Percentiles rank a stretch among this genome's conserved stretches.
phyloP scores from a whole-genome alignment of 768 basidiomycete species.

The Fomitopsis serialis region DNA sequence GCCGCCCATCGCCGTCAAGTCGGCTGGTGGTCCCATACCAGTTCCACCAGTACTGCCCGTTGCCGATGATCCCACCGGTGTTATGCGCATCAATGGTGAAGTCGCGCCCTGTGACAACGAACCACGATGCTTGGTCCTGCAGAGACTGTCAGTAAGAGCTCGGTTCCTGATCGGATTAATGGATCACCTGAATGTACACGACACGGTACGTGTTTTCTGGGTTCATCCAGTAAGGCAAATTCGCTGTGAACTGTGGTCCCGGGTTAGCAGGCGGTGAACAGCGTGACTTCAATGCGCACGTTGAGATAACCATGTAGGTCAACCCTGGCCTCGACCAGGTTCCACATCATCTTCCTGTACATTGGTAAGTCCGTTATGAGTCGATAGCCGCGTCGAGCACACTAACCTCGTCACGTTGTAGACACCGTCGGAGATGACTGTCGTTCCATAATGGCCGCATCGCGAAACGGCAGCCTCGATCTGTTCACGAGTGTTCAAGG shows the following conservation, averaged over 20 bases:
- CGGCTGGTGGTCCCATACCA: conserved; percentile 41
- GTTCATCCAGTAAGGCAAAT: conserved; percentile 53
- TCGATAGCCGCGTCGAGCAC: too few species aligned
- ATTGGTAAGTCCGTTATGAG: not conserved
- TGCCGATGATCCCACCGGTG: conserved; percentile 52
- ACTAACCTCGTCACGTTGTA: conserved; percentile 49
- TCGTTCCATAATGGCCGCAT: conserved; percentile 45
- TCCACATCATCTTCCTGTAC: conserved; percentile 51
- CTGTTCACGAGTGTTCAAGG: too few species aligned
- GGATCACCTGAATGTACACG: conserved; percentile 51
- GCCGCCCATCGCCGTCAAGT: conserved; percentile 51
- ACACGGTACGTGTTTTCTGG: conserved; percentile 51
- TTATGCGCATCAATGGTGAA: conserved; percentile 52
- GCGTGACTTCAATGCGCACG: conserved; percentile 23
- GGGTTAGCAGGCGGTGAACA: too few species aligned
- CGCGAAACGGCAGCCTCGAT: conserved; percentile 42
- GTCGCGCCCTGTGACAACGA: conserved; percentile 51
- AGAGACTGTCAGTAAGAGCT: not conserved
- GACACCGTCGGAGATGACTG: conserved; percentile 36
- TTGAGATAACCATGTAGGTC: conserved; percentile 39
- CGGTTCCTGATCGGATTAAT: not conserved
- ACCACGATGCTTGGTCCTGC: conserved; percentile 60
- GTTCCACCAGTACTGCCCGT: conserved; percentile 60
- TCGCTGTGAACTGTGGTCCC: conserved; percentile 40
- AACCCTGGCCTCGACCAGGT: conserved; percentile 37